Percentiles rank a stretch among this genome's conserved stretches.
phyloP scores from a whole-genome alignment of 2,329 filamentous ascomycete species.

The Aspergillus fischeri region DNA sequence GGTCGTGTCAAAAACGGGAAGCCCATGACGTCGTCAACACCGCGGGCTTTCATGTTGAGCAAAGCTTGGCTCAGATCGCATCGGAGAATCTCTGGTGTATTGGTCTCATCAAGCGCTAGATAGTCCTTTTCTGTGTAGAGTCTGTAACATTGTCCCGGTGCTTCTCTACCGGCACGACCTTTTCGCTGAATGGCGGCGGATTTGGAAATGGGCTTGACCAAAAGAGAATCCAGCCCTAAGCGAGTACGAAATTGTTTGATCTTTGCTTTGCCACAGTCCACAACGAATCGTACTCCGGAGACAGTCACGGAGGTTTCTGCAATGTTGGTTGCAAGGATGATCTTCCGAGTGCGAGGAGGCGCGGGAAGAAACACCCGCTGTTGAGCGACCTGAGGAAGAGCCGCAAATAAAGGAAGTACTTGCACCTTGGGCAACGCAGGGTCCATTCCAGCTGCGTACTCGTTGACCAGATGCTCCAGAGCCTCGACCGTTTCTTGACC shows the following conservation, averaged over 20 bases:
- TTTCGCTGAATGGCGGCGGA: conserved; percentile 89
- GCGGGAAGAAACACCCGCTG: conserved; percentile 79
- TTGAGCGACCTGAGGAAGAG: conserved; percentile 80
- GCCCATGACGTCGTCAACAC: conserved; percentile 71
- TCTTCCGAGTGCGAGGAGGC: conserved; percentile 71
- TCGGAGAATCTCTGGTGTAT: conserved; percentile 82
- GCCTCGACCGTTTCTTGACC: conserved; percentile 91
- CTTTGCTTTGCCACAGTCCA: conserved; percentile 92
- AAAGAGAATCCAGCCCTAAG: conserved; percentile 82
- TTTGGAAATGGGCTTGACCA: conserved; percentile 86
- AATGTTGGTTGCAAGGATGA: conserved; percentile 93
- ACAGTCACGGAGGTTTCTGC: conserved; percentile 98
- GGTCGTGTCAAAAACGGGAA: conserved; percentile 87
- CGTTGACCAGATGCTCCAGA: conserved; percentile 73
- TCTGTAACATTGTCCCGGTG: conserved; percentile 80
- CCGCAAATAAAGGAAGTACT: conserved; percentile 81
- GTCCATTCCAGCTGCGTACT: conserved; percentile 68
- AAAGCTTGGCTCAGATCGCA: conserved; percentile 84
- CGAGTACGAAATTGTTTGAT: conserved; percentile 83
- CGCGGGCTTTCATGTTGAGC: conserved; percentile 88
- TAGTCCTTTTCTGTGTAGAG: conserved; percentile 82
- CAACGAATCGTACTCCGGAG: conserved; percentile 82
- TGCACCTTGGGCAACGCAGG: conserved; percentile 65
- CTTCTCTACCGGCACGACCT: conserved; percentile 90
- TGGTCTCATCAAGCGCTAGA: conserved; percentile 63